A percentile compares a stretch with the other conserved stretches of the same genome.
Evolutionary conservation across 2,329 filamentous ascomycete species (phyloP).

Genomic region (Venturia aucupariae): DNA sequence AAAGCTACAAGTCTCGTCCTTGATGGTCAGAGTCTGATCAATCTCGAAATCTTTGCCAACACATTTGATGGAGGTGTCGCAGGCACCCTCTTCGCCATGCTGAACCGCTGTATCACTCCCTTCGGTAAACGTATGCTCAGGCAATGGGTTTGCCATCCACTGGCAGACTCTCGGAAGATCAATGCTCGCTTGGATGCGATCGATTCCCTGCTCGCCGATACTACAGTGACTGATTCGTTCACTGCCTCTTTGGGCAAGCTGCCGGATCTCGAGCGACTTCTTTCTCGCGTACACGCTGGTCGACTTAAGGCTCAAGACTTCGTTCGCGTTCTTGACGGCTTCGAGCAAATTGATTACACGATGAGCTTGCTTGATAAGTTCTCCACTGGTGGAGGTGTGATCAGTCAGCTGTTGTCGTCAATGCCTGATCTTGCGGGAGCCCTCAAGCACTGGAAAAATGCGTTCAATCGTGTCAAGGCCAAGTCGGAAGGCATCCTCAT

Average conservation of each 20-base stretch:
- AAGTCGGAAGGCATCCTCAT: slow-evolving; percentile 73
- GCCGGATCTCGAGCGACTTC: slow-evolving; percentile 86
- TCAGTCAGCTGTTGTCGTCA: slow-evolving; percentile 69
- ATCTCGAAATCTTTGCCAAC: slow-evolving; percentile 95
- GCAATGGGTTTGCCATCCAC: slow-evolving; percentile 93
- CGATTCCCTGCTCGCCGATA: slow-evolving; percentile 80
- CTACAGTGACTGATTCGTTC: slow-evolving; percentile 74
- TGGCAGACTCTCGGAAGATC: slow-evolving; percentile 78
- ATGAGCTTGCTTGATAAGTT: slow-evolving; percentile 69
- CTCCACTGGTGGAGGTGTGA: slow-evolving; percentile 68
- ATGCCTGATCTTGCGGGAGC: slow-evolving; percentile 78
- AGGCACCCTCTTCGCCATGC: slow-evolving; percentile 79
- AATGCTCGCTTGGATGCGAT: slow-evolving; percentile 92
- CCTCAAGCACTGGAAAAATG: slow-evolving; percentile 78
- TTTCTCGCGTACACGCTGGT: slow-evolving; percentile 88
- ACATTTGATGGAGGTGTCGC: slow-evolving; percentile 76
- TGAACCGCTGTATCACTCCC: slow-evolving; percentile 91
- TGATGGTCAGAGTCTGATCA: slow-evolving; percentile 93
- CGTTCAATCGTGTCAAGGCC: slow-evolving; percentile 76
- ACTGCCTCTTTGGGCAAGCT: slow-evolving; percentile 80
- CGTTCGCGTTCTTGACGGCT: slow-evolving; percentile 84
- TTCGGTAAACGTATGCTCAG: slow-evolving; percentile 95
- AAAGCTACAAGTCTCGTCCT: slow-evolving; percentile 83
- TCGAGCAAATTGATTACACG: slow-evolving; percentile 95
- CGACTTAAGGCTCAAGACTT: slow-evolving; percentile 90